Conservation (phyloP, 2,329 filamentous ascomycete genomes). For the Akanthomyces dipterigenus region DNA sequence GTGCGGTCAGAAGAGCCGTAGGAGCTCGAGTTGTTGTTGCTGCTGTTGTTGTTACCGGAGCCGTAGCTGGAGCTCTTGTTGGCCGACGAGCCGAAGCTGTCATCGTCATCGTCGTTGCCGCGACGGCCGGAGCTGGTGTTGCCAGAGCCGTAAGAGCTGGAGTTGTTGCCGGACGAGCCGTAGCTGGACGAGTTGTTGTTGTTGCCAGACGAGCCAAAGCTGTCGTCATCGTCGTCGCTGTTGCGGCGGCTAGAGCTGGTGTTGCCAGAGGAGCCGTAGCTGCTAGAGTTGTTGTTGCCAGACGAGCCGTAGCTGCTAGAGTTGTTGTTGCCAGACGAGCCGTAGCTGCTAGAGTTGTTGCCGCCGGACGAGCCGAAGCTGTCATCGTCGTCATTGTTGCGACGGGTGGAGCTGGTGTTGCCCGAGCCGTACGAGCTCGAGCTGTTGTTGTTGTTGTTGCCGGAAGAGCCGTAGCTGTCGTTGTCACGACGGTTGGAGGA, state of each 20-base stretch:
- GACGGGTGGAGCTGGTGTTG: conserved; percentile 16
- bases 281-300: conserved; percentile 15
- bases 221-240: conserved; percentile 15
- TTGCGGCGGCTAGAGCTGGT: conserved; percentile 16
- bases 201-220: conserved; percentile 15
- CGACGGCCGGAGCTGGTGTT: conserved; percentile 8
- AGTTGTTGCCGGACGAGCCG: conserved; percentile 28
- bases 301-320: conserved; percentile 17
- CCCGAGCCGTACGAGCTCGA: conserved; percentile 18
- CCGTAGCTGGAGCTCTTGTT: conserved; percentile 17
- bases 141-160: conserved; percentile 10
- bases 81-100: conserved; percentile 16
- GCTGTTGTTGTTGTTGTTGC: too few relatives aligned
- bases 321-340: conserved; percentile 16
- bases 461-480: too few relatives aligned
- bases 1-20: conserved; percentile 4
- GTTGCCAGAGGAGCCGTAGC: too few relatives aligned
- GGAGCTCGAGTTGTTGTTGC: conserved; percentile 14
- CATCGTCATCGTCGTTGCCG: conserved; percentile 15
- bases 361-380: conserved; percentile 15
- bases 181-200: conserved; percentile 17
- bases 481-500: conserved; percentile 5
- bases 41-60: conserved; percentile 17
- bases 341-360: conserved; percentile 15
- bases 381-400: conserved; percentile 13